Percentiles rank a stretch among this genome's conserved stretches.
phyloP scores from a whole-genome alignment of 768 basidiomycete species.

The Mycena polygramma region DNA sequence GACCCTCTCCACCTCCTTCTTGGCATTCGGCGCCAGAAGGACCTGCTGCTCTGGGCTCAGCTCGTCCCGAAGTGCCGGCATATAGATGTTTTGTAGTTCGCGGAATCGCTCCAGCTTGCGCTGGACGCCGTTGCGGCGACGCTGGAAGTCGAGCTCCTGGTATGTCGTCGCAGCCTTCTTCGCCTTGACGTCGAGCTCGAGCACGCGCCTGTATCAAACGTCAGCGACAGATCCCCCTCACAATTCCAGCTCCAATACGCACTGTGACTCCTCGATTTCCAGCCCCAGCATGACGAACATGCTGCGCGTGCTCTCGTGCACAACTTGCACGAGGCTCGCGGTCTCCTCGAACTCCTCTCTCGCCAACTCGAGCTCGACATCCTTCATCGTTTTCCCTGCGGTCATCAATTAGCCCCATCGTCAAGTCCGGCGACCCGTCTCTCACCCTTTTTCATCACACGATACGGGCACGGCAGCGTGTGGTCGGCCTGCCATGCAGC shows the following conservation, averaged over 20 bases:
- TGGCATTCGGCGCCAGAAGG: background rate
- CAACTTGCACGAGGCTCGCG: slow-evolving; percentile 6
- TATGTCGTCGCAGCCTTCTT: slow-evolving; percentile 33
- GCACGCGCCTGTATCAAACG: background rate
- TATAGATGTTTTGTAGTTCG: slow-evolving; percentile 1
- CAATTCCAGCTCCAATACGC: background rate
- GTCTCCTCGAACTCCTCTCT: slow-evolving; percentile 15
- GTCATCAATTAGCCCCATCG: slow-evolving; percentile 10
- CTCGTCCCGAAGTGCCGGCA: slow-evolving; percentile 7
- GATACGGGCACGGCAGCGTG: slow-evolving; percentile 24
- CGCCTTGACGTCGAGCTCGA: background rate
- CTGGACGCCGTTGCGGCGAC: background rate
- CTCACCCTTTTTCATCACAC: background rate
- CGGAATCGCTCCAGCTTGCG: slow-evolving; percentile 21
- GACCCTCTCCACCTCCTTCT: background rate
- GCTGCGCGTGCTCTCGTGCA: slow-evolving; percentile 9
- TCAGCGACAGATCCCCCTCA: background rate
- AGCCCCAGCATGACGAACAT: background rate
- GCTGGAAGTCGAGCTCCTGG: slow-evolving; percentile 31
- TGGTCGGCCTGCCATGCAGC: slow-evolving; percentile 28
- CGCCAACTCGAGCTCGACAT: slow-evolving; percentile 15
- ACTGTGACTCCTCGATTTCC: slow-evolving; percentile 23
- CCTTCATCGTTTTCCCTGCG: slow-evolving; percentile 32
- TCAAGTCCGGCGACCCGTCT: no score
- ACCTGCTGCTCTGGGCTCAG: background rate